Evolutionary conservation across 768 basidiomycete genomes (phyloP).

Genomic region (Tephrocybe rancida): DNA sequence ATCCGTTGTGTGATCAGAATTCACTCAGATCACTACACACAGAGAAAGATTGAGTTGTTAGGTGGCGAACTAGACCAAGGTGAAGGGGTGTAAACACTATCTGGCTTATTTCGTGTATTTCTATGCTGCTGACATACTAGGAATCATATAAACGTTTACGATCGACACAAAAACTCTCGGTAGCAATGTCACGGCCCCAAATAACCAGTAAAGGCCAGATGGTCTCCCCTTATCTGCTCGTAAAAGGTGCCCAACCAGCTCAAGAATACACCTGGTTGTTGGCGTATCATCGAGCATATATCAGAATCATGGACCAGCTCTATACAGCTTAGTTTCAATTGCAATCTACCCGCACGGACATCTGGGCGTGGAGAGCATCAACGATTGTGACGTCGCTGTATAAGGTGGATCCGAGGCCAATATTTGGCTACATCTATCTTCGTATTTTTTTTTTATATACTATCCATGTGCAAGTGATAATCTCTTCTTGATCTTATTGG

Average conservation of each 20-base stretch:
- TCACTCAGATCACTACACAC: slow-evolving; percentile 25
- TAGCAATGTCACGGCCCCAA: too few species aligned
- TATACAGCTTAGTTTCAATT: too few species aligned
- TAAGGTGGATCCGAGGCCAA: neutral
- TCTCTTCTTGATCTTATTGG: too few species aligned
- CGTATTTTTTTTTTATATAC: neutral
- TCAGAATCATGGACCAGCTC: slow-evolving; percentile 22
- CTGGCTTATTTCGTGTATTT: slow-evolving; percentile 7
- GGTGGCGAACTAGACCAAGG: slow-evolving; percentile 65
- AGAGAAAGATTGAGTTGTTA: slow-evolving; percentile 67
- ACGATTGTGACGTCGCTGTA: neutral
- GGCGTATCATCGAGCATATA: slow-evolving; percentile 86
- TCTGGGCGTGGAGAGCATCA: too few species aligned
- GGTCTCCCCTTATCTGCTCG: slow-evolving; percentile 47
- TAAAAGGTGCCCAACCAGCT: slow-evolving; percentile 76
- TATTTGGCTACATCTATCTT: slow-evolving; percentile 6
- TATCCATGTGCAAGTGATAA: too few species aligned
- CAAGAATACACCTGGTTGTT: slow-evolving; percentile 55
- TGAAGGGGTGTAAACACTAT: slow-evolving; percentile 43
- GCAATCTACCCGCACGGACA: too few species aligned
- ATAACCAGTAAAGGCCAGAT: too few species aligned
- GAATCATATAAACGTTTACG: too few species aligned
- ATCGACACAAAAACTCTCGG: too few species aligned
- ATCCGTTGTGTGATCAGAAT: neutral
- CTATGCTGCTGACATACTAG: slow-evolving; percentile 18